These are phyloP conservation scores for Arthrobotrys conoides DNA, from an alignment of 2,329 filamentous ascomycete species.

Conservation along the genomic window DNA sequence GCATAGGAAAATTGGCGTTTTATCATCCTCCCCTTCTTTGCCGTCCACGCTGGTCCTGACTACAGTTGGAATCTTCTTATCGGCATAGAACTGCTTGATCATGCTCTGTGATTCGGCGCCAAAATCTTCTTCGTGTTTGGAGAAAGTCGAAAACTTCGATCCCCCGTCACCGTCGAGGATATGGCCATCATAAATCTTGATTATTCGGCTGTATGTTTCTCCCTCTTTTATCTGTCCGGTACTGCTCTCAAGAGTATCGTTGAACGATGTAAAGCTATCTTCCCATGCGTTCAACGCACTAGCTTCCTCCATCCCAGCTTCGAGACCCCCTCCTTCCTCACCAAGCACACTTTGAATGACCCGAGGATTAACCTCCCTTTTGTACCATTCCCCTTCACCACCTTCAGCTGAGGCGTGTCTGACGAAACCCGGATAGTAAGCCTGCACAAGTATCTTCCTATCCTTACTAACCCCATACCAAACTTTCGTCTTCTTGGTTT, in stretches of 20 bases:
- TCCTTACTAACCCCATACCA: constrained; percentile 80
- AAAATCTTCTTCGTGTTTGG: constrained; percentile 52
- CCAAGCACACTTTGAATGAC: constrained; percentile 75
- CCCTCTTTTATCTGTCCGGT: constrained; percentile 48
- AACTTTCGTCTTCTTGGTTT: constrained; percentile 64
- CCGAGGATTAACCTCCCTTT: constrained; percentile 72
- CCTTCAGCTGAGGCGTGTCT: constrained; percentile 51
- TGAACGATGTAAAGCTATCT: constrained; percentile 65
- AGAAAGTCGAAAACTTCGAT: constrained; percentile 57
- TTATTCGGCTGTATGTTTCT: constrained; percentile 47
- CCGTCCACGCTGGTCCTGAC: constrained; percentile 62
- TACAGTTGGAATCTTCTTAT: constrained; percentile 50
- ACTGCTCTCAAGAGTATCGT: constrained; percentile 41
- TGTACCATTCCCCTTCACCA: constrained; percentile 68
- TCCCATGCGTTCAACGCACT: constrained; percentile 70
- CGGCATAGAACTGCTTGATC: constrained; percentile 43
- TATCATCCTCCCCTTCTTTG: constrained; percentile 67
- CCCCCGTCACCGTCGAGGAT: constrained; percentile 51
- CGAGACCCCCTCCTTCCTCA: constrained; percentile 69
- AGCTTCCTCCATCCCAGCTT: constrained; percentile 77
- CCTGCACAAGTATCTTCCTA: constrained; percentile 77
- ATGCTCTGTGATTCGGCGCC: constrained; percentile 50
- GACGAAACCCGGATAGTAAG: constrained; percentile 73
- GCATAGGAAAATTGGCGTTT: constrained; percentile 44
- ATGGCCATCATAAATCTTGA: constrained; percentile 56